Evolutionary conservation across 441 rosid species (phyloP), one percentile per base, ranked within the genome.

Genomic region (Mallotus japonicus): DNA sequence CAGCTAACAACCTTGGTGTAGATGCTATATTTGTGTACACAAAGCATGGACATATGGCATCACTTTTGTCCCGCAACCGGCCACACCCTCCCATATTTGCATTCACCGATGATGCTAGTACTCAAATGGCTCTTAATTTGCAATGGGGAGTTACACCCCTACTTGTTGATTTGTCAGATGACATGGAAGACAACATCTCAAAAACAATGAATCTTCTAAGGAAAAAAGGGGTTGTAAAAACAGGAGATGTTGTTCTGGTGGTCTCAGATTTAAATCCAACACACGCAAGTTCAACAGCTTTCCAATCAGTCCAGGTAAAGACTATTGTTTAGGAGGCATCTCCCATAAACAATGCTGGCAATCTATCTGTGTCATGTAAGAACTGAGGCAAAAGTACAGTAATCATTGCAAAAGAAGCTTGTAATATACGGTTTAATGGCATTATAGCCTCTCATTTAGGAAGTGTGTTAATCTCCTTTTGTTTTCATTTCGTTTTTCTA

Each of bases 31-130:
- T 92, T 79, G 99, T 91, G 50, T 90, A 85, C 83, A 92, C 99
- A 17, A 89, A 78, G 71, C 82, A 81, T 10, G 96, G 97, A 63
- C 88, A 92, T 82, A 94, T 89, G 97, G 97, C 97, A 7, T 84
- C 94, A 53, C 87, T 92, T 46, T 82, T 95, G 54, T 92, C 97
- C 4, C 83, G 96, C 15, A 89, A 93, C 78, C 90, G 93, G 28
- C 97, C 99, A 2, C 88, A 90, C 74, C 87, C 96, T 66, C 97
- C 99, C 4, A 88, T 95, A 78, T 92, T 95, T 73, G 97, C 97
- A 11, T 94, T 94, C 81, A 92, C 97, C 22, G 76, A 78, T 64
- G 81, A 88, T 1, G 76, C 86, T 16, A 86, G 90, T 1, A 82
- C 88, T 63, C 77, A 87, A 64, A 91, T 96, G 85, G 89, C 90